These are phyloP conservation scores for Plasmodium yoelii DNA, from an alignment of 169 alveolate genomes.

Conservation along the genomic window DNA sequence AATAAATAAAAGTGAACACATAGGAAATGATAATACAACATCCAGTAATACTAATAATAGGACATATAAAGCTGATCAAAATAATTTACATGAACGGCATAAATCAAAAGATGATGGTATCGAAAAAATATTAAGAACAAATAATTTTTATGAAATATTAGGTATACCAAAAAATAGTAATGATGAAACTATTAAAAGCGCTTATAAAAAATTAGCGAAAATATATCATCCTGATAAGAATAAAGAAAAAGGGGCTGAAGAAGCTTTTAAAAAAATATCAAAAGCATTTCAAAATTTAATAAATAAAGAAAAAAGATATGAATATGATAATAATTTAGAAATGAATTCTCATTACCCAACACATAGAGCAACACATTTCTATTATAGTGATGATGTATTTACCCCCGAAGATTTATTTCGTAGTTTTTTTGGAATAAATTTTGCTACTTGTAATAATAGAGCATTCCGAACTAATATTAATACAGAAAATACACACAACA, in stretches of 20 bases:
- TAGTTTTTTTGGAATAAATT: slow-evolving; percentile 85
- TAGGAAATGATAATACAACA: slow-evolving; percentile 16
- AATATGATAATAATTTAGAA: slow-evolving; percentile 90
- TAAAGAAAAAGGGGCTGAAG: slow-evolving; percentile 95
- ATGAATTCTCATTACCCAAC: slow-evolving; percentile 67
- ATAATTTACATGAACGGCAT: slow-evolving; percentile 61
- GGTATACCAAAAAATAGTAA: slow-evolving; percentile 92
- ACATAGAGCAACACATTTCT: slow-evolving; percentile 81
- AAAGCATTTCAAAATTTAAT: slow-evolving; percentile 94
- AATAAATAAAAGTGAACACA: slow-evolving; percentile 47
- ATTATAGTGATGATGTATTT: slow-evolving; percentile 80
- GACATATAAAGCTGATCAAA: slow-evolving; percentile 13
- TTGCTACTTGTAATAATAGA: slow-evolving; percentile 70
- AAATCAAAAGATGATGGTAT: slow-evolving; percentile 52
- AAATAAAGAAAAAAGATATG: slow-evolving; percentile 90
- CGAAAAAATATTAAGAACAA: slow-evolving; percentile 87
- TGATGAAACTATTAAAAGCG: slow-evolving; percentile 92
- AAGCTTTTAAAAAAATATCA: slow-evolving; percentile 95
- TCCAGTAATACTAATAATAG: slow-evolving; percentile 15
- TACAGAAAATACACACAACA: slow-evolving; percentile 27
- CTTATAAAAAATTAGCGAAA: slow-evolving; percentile 96
- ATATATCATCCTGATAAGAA: slow-evolving; percentile 98
- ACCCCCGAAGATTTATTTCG: slow-evolving; percentile 88
- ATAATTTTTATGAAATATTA: slow-evolving; percentile 92
- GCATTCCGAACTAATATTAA: slow-evolving; percentile 46